Evolutionary conservation across 305 asterid species (phyloP), one percentile per base, ranked within the genome.

Genomic region (Fraxinus xanthoxyloides): DNA sequence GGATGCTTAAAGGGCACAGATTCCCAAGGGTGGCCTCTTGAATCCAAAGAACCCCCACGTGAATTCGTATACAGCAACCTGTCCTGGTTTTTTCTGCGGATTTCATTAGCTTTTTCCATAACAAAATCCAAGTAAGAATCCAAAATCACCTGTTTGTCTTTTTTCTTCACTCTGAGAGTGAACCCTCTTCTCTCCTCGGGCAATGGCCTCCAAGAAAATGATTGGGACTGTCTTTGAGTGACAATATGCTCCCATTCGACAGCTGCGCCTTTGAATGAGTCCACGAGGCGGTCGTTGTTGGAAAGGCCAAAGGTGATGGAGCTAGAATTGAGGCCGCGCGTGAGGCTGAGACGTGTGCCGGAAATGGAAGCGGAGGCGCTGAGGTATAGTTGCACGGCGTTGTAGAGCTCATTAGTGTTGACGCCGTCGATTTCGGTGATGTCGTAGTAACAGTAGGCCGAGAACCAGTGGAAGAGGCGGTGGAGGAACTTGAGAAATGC

Each of bases 1-100:
- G 99, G 99, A 81, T 95, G 99, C 89, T 95, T 95, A 82, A 95
- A 95, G 3, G 98, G 98, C 28, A 95, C 99, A 4, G 94, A 90
- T 3, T 95, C 98, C 99, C 99, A 95, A 0, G 97, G 99, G 51
- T 91, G 92, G 0, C 98, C 97, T 46, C 99, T 79, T 0, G 98
- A 88, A 69, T 95, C 99, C 56, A 95, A 51, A 0, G 97, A 91
- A 0, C 99, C 99, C 3, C 99, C 97, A 31, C 97, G 85, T 9
- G 99, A 92, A 79, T 95, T 95, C 0, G 99, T 95, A 74, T 92
- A 93, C 28, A 95, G 87, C 83, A 91, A 79, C 0, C 98, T 88
- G 76, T 95, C 98, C 78, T 91, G 97, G 38, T 88, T 92, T 7
- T 87, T 90, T 79, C 98, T 77, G 3, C 95, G 84, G 4, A 95